phyloP scores from a whole-genome alignment of 2,329 filamentous ascomycete species.

The Talaromyces sp. region DNA sequence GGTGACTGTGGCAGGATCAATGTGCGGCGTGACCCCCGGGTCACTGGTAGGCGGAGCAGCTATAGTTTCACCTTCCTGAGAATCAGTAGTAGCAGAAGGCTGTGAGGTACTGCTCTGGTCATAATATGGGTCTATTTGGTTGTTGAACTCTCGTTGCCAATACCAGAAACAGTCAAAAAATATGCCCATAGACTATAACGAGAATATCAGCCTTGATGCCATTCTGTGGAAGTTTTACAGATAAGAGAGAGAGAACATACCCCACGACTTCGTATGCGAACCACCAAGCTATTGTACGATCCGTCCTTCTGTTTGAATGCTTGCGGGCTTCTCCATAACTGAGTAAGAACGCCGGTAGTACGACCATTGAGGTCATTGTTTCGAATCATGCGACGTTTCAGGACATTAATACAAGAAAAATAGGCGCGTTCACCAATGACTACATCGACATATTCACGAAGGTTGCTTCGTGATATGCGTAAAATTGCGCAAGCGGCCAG shows the following conservation, averaged over 20 bases:
- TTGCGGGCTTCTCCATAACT: constrained; percentile 1
- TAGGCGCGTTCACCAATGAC: not conserved
- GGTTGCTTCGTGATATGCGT: constrained; percentile 2
- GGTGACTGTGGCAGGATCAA: not conserved
- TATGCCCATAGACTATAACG: not conserved
- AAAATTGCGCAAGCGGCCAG: not conserved
- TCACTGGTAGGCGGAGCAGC: not conserved
- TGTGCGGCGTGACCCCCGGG: not conserved
- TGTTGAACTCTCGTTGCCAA: constrained; percentile 2
- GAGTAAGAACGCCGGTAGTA: not conserved
- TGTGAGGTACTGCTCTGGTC: not conserved
- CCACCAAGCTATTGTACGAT: not conserved
- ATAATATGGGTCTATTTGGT: not conserved
- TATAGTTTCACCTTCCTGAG: not conserved
- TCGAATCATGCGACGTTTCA: constrained; percentile 1
- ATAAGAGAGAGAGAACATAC: not conserved
- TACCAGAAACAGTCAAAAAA: constrained; percentile 2
- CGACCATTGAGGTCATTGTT: constrained; percentile 1
- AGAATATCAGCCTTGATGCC: not conserved
- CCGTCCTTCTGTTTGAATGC: constrained; percentile 2
- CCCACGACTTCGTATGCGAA: not conserved
- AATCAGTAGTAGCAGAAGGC: not conserved
- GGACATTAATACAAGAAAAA: not conserved
- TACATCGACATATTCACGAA: not conserved
- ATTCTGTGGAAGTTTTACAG: not conserved